Evolutionary conservation across 208 protist species (phyloP).

Genomic region (Trichomonas gallinae): DNA sequence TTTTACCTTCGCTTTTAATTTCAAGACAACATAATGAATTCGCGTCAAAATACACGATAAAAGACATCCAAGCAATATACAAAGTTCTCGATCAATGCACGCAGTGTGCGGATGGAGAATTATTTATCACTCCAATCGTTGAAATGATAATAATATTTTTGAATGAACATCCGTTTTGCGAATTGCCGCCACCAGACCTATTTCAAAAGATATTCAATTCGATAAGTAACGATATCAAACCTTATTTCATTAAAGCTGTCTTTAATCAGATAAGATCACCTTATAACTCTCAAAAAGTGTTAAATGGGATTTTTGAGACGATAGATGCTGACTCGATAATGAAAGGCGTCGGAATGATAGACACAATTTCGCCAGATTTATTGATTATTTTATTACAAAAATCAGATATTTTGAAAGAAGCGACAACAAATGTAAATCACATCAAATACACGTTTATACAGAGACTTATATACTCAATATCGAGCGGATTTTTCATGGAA

Average conservation of each 20-base stretch:
- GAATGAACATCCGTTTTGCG: not conserved
- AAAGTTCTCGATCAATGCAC: not conserved
- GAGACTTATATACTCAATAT: not conserved
- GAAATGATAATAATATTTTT: not conserved
- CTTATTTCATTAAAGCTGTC: not conserved
- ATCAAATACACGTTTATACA: not conserved
- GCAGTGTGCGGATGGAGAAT: not conserved
- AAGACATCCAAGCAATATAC: not conserved
- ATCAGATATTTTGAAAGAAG: not conserved
- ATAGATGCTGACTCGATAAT: not conserved
- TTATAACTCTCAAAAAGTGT: not conserved
- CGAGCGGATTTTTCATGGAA: not conserved
- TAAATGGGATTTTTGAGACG: not conserved
- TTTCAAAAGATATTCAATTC: not conserved
- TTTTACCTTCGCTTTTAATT: not conserved
- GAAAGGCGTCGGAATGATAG: not conserved
- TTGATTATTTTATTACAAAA: not conserved
- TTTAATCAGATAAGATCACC: not conserved
- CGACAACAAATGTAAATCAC: not conserved
- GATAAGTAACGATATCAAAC: not conserved
- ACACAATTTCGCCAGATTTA: not conserved
- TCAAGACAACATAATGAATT: not conserved
- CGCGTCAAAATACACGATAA: not conserved
- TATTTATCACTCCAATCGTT: not conserved
- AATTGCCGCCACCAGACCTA: not conserved